These are phyloP conservation scores for Fusarium irregulare DNA, from an alignment of 2,329 filamentous ascomycete genomes.

Conservation along the genomic window DNA sequence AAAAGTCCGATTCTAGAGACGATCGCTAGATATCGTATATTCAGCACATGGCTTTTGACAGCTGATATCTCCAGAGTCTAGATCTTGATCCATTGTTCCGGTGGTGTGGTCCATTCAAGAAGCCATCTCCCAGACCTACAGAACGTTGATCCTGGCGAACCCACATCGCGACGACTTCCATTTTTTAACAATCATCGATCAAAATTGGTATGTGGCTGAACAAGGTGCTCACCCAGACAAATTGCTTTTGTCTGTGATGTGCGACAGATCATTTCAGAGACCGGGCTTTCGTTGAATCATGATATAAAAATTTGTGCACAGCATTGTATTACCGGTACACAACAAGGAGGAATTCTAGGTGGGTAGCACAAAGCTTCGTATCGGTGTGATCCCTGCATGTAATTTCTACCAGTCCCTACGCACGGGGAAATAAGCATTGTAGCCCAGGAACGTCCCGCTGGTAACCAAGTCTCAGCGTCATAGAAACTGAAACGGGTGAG, in stretches of 20 bases:
- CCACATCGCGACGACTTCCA: background rate
- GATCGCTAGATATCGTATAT: background rate
- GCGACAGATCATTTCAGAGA: conserved; percentile 12
- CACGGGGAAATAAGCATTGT: conserved; percentile 14
- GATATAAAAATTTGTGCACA: background rate
- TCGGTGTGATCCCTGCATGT: background rate
- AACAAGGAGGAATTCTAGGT: background rate
- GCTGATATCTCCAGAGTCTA: background rate
- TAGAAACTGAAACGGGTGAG: conserved; percentile 13
- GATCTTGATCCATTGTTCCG: background rate
- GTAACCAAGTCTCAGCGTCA: conserved; percentile 20
- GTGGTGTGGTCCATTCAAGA: background rate
- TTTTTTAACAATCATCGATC: background rate
- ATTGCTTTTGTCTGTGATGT: conserved; percentile 10
- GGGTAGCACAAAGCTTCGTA: conserved; percentile 11
- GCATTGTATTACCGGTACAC: background rate
- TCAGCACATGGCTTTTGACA: background rate
- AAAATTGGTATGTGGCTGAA: conserved; percentile 9
- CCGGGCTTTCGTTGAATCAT: conserved; percentile 12
- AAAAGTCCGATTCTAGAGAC: background rate
- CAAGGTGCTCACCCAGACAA: background rate
- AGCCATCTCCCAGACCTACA: background rate
- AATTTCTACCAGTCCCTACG: conserved; percentile 1
- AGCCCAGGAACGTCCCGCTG: conserved; percentile 4
- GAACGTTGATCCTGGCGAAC: background rate